Base-by-base conservation (phyloP, 257 asterid species). In the Capsicum pubescens region DNA sequence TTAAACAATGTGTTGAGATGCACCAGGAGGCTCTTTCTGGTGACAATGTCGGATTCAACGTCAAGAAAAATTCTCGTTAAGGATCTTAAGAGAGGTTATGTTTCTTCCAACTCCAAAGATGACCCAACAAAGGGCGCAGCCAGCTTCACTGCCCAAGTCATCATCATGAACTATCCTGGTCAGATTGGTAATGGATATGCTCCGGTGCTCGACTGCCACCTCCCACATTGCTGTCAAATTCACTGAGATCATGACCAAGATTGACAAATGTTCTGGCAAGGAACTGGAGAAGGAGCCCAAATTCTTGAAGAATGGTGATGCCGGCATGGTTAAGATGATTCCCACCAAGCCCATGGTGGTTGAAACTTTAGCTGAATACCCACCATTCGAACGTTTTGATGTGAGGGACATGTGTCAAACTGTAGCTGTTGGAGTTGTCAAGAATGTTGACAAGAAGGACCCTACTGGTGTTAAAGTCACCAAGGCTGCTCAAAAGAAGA, bases 121-220 rank as follows among this genome's bases (percentile, higher is more conserved):
- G 94, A 90, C 59, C 94, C 94, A 9, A 91, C 93, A 0, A 90
- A 87, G 88, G 93, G 84, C 8, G 92, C 93, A 46, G 91, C 94
- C 6, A 91, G 69, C 90, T 91, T 91, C 83, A 88, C 92, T 52
- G 87, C 94, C 10, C 94, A 91, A 84, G 92, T 90, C 69, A 92
- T 92, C 85, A 92, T 91, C 90, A 92, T 92, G 95, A 92, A 92
- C 90, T 94, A 92, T 71, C 95, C 95, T 2, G 95, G 95, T 0
- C 94, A 92, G 89, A 92, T 92, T 39, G 94, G 93, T 58, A 89
- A 91, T 0, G 94, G 95, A 13, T 92, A 92, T 86, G 94, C 95
- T 3, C 95, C 95, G 8, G 95, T 90, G 79, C 93, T 90, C 1
- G 93, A 92, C 39, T 90, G 91, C 63, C 93, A 92, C 93, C 36